Evolutionary conservation across 164 flowering plant genomes (phyloP).

Genomic region (Cinnamomum micranthum): DNA sequence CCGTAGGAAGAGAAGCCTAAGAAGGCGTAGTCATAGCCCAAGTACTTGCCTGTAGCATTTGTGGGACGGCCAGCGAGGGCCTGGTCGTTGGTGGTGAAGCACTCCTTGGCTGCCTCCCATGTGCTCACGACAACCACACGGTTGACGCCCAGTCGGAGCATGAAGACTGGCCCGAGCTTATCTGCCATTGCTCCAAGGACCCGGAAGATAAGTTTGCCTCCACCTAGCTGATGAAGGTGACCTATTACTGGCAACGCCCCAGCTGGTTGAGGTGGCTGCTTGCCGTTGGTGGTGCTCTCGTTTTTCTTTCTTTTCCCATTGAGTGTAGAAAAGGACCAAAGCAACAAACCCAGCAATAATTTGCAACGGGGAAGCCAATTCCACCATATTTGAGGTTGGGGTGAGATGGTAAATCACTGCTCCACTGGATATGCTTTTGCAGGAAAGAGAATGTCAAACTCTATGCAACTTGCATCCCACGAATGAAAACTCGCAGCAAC

Average conservation of each 20-base stretch:
- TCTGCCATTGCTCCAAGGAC: slow-evolving; percentile 17
- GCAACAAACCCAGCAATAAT: not conserved
- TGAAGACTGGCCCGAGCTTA: slow-evolving; percentile 17
- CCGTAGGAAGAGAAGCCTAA: slow-evolving; percentile 11
- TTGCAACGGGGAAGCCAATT: not conserved
- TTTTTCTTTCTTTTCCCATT: not conserved
- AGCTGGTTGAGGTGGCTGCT: slow-evolving; percentile 1
- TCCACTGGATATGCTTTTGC: no score
- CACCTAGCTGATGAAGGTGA: slow-evolving; percentile 13
- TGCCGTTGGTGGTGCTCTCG: not conserved
- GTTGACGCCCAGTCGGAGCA: slow-evolving; percentile 14
- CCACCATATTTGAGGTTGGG: not conserved
- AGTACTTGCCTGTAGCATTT: not conserved
- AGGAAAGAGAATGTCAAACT: no score
- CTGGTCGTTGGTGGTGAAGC: slow-evolving; percentile 18
- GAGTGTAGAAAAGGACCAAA: not conserved
- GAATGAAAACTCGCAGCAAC: no score
- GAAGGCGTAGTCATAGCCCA: slow-evolving; percentile 12
- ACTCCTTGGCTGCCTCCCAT: slow-evolving; percentile 26
- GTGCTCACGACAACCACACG: slow-evolving; percentile 15
- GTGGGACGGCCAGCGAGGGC: slow-evolving; percentile 11
- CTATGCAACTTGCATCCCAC: no score
- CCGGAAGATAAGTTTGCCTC: not conserved
- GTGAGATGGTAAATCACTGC: no score
- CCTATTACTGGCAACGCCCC: slow-evolving; percentile 6